Conservation (phyloP, 2,329 filamentous ascomycete species). For the Pyricularia sp. region DNA sequence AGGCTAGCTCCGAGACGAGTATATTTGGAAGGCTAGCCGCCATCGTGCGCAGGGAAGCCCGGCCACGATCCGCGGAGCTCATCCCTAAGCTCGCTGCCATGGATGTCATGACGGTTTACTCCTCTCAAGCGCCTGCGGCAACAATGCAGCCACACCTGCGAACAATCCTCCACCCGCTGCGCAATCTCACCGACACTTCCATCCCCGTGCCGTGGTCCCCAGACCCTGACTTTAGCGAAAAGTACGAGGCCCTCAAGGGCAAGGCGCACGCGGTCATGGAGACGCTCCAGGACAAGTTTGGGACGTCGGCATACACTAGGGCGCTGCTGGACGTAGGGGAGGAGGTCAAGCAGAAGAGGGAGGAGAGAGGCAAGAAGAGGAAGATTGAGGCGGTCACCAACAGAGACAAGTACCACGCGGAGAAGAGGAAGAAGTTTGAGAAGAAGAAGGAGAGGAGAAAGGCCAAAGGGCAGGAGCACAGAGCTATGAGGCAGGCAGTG, state of each 20-base stretch:
- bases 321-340: constrained; percentile 65
- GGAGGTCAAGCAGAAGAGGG: constrained; percentile 60
- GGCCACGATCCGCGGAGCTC: constrained; percentile 53
- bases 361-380: constrained; percentile 71
- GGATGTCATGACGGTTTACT: constrained; percentile 62
- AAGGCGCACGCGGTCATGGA: constrained; percentile 73
- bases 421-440: constrained; percentile 77
- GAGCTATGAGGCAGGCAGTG: constrained; percentile 61
- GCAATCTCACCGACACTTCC: constrained; percentile 74
- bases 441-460: constrained; percentile 77
- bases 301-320: constrained; percentile 69
- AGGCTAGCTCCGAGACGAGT: constrained; percentile 21
- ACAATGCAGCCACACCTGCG: constrained; percentile 55
- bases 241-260: constrained; percentile 61
- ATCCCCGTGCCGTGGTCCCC: constrained; percentile 64
- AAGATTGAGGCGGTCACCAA: constrained; percentile 78
- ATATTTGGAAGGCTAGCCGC: constrained; percentile 71
- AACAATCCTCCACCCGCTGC: constrained; percentile 50
- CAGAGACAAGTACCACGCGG: constrained; percentile 67
- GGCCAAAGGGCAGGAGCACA: constrained; percentile 65
- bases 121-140: constrained; percentile 47
- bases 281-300: constrained; percentile 74
- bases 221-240: constrained; percentile 59
- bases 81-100: constrained; percentile 69
- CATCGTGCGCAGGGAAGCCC: constrained; percentile 67